Base-by-base conservation (phyloP, 2,329 filamentous ascomycete species). In the Verticillium alfalfae region DNA sequence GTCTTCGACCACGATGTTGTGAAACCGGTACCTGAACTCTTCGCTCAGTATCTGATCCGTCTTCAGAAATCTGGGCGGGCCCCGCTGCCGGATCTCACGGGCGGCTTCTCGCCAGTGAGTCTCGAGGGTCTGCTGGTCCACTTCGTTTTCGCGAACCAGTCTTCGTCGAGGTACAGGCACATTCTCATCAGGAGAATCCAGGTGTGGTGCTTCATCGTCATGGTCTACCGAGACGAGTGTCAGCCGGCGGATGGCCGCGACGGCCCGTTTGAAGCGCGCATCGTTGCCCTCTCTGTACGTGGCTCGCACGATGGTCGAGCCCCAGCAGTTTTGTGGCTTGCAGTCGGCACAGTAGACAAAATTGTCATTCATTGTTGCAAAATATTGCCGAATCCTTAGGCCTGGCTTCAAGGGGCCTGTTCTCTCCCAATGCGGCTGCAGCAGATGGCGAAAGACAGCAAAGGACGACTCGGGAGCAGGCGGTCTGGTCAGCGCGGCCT, bases 291-390 rank as follows among this genome's bases (percentile, higher is more conserved):
- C 56, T 2, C 58, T 45, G n/a, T 63, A 63, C 39, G 61, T 60
- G n/a, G 58, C 56, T 26, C 61, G 61, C 41, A 63, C 22, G 56
- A 63, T 57, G n/a, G 55, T 63, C 34, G 34, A 56, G 26, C 61
- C 61, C 61, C 58, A 63, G 58, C 61, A 63, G 9, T 37, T 60
- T 4, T 62, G n/a, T 5, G 56, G 61, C 34, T 13, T 3, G 55
- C 34, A 37, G 16, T 10, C 2, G 13, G 55, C n/a, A 34, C 55
- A 57, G 3, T 9, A 18, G 3, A 45, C 16, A 2, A n/a, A n/a
- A 16, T 16, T 16, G 39, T 45, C 39, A 5, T 45, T 45, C 15
- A 45, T 16, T n/a, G 39, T 3, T n/a, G 39, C 39, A 22, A 45
- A 18, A n/a, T 45, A 45, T 9, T n/a, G 39, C 39, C 39, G 18